Evolutionary conservation across 1,139 yeast genomes (phyloP), one percentile per base, ranked within the genome.

Genomic region (Scheffersomyces parashehatae): DNA sequence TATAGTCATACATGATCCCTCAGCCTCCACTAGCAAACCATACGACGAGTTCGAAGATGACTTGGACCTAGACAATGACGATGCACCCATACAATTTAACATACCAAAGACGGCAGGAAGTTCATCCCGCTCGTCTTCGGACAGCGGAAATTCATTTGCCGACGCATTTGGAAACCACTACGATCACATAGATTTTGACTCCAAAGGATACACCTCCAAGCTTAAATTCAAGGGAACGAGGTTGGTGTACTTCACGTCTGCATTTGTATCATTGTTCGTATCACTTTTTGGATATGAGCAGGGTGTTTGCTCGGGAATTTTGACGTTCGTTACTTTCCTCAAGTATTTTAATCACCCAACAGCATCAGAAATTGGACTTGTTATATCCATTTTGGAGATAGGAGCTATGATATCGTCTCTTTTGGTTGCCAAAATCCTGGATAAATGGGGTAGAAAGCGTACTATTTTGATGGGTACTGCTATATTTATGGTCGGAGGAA

Each of bases 251-350:
- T 85, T 88, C 65, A 88, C 95, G 3, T 81, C 91, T 1, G 82
- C 85, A 9, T 88, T 88, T 63, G 95, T 88, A 15, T 83, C 91
- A 29, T 70, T 88, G 6, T 95, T 95, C 42, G 96, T 89, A 11
- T 84, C 89, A 44, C 70, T 89, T 29, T 89, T 88, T 60, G 97
- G 96, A 4, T 89, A 87, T 64, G 96, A 89, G 60, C 97, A 89
- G 65, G 96, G 96, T 43, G 96, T 88, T 38, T 87, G 91, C 82
- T 82, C 89, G 30, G 93, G 95, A 3, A 81, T 89, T 37, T 58
- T 73, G 39, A 73, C 77, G n/a, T 73, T 65, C 48, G 72, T 61
- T 13, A 73, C 79, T 1, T 76, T 85, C 50, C 75, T 75, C 24
- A 49, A 54, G 35, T 77, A 70, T 55, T 79, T 77, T 51, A 48